Base-by-base conservation (phyloP, 2,329 filamentous ascomycete genomes). In the Pseudogymnoascus sp. region DNA sequence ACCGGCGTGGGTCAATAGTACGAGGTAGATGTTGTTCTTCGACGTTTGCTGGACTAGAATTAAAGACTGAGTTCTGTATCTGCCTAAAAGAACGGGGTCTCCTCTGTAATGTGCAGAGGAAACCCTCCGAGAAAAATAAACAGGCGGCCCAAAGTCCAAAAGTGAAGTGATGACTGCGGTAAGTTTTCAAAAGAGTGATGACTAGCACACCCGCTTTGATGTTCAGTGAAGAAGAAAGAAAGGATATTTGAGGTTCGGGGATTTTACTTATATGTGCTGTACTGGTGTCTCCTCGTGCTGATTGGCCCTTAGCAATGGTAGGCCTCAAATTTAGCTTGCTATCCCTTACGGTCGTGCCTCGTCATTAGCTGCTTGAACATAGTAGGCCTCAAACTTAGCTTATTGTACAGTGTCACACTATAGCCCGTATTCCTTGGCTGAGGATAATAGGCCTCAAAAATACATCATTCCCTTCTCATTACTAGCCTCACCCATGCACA, bases 291-390 rank as follows among this genome's bases (percentile, higher is more conserved):
- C 45, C 45, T 31, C 23, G 8, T 52, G 26, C 16, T 52, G 45
- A 52, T 52, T 31, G 45, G 45, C 16, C 31, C 45, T 31, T 31
- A 11, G 14, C 26, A 19, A 8, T 52, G 2, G 45, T 52, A 52
- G 45, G 45, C 45, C 45, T 52, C 26, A 52, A 52, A 52, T 52
- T 52, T 52, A 52, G 45, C 45, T 52, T 52, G 2, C 8, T 52
- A 52, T 31, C 26, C 43, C 43, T 29, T 52, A 19, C 6, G 4
- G 3, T 12, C n/a, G 11, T n/a, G 11, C 7, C 2, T 19, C 7
- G 5, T 23, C 2, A 52, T 31, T 52, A 8, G 23, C 14, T 52
- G 45, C 8, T 31, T 52, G 45, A 31, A 31, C 16, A 52, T 31
- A 8, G 45, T 16, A 52, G 23, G 45, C 45, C 45, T 31, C 26